A percentile compares a stretch with the other conserved stretches of the same genome.
Evolutionary conservation across 2,329 filamentous ascomycete species (phyloP).

Genomic region (Ceratocystis smalleyi): DNA sequence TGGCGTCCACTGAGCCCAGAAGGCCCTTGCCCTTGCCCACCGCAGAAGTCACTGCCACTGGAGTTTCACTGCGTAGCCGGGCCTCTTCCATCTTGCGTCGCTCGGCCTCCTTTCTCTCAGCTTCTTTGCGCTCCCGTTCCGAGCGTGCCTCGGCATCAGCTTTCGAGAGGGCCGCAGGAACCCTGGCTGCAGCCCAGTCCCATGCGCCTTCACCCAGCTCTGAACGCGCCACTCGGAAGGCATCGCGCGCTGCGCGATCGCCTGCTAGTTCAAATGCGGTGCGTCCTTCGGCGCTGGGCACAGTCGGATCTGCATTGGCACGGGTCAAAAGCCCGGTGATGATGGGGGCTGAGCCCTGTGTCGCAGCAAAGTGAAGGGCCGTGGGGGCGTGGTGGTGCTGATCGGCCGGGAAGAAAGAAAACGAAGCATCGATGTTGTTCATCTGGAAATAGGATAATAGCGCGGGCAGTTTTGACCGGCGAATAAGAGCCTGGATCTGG

Average conservation of each 20-base stretch:
- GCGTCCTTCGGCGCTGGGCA: conserved; percentile 59
- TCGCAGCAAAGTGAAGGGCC: conserved; percentile 70
- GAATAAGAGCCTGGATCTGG: conserved; percentile 75
- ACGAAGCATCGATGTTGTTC: conserved; percentile 56
- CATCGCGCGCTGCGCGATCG: conserved; percentile 71
- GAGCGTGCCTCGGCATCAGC: conserved; percentile 55
- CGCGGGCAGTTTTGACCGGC: conserved; percentile 77
- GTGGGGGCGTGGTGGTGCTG: conserved; percentile 69
- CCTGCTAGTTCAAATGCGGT: conserved; percentile 76
- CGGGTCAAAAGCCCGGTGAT: conserved; percentile 62
- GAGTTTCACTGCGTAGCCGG: conserved; percentile 51
- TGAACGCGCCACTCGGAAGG: conserved; percentile 73
- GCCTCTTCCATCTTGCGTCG: conserved; percentile 61
- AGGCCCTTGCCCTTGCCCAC: conserved; percentile 37
- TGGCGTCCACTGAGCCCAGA: conserved; percentile 39
- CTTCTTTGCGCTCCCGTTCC: conserved; percentile 54
- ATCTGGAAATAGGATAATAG: conserved; percentile 68
- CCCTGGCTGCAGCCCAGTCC: conserved; percentile 61
- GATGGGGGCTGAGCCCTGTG: conserved; percentile 63
- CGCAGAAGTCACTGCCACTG: conserved; percentile 32
- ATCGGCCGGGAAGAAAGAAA: conserved; percentile 56
- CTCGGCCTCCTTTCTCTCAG: conserved; percentile 51
- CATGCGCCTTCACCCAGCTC: conserved; percentile 64
- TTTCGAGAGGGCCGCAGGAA: conserved; percentile 56
- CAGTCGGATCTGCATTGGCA: conserved; percentile 56